Evolutionary conservation across 2,329 filamentous ascomycete species (phyloP).

Genomic region (Monosporascus sp.): DNA sequence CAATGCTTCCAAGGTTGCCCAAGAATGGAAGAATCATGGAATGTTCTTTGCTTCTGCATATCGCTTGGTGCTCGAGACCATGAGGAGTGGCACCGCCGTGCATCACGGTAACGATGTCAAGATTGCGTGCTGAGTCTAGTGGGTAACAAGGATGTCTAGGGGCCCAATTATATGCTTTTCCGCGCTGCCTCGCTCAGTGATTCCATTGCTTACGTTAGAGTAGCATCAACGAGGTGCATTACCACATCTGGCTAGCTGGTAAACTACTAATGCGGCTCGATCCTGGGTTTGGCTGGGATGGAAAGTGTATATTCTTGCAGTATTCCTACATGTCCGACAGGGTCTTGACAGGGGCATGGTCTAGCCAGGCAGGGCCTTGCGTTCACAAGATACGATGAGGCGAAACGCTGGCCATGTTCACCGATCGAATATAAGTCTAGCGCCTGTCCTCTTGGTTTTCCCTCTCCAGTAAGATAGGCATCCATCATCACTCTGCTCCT

Average conservation of each 20-base stretch:
- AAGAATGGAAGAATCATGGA: not conserved
- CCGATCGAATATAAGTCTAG: not conserved
- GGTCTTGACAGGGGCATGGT: no score
- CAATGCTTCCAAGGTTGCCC: not conserved
- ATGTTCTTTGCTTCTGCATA: not conserved
- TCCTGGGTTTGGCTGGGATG: not conserved
- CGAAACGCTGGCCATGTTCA: not conserved
- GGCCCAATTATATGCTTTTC: not conserved
- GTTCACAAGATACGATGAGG: no score
- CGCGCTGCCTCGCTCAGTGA: not conserved
- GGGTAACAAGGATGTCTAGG: no score
- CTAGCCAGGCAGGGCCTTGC: no score
- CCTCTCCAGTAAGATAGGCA: not conserved
- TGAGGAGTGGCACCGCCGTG: not conserved
- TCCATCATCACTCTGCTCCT: not conserved
- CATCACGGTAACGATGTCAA: no score
- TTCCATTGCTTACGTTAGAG: not conserved
- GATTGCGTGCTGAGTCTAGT: no score
- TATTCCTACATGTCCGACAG: no score
- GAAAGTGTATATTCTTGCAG: no score
- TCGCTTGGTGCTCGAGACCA: not conserved
- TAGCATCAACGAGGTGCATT: not conserved
- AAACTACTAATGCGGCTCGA: not conserved
- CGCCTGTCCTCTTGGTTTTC: not conserved
- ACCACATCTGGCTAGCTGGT: not conserved